These are phyloP conservation scores for Lablab purpureus DNA, from an alignment of 306 rosid species.

Conservation along the genomic window DNA sequence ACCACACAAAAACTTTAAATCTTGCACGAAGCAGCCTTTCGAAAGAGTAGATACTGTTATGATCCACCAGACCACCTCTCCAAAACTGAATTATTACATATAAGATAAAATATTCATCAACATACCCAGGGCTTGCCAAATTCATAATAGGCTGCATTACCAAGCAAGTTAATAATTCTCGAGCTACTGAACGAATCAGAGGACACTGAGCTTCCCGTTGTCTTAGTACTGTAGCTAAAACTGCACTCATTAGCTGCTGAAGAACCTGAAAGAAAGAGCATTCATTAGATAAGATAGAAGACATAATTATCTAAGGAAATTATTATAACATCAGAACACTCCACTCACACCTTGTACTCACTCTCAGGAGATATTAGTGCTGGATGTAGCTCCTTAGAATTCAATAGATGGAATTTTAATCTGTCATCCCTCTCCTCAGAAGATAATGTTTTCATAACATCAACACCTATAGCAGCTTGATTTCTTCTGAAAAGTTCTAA, in stretches of 20 bases:
- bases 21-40: constrained; percentile 32
- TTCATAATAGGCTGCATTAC: constrained; percentile 89
- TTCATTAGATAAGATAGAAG: constrained; percentile 52
- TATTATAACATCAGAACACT: constrained; percentile 56
- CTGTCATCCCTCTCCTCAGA: constrained; percentile 97
- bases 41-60: not conserved
- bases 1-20: not conserved
- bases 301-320: constrained; percentile 39
- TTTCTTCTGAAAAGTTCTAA: constrained; percentile 94
- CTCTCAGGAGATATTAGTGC: constrained; percentile 95
- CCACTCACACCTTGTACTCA: constrained; percentile 99
- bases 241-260: constrained; percentile 87
- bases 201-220: constrained; percentile 91
- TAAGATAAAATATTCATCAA: constrained; percentile 45
- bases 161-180: constrained; percentile 90
- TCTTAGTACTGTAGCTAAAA: constrained; percentile 79
- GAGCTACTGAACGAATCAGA: constrained; percentile 80
- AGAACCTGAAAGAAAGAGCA: constrained; percentile 65
- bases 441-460: constrained; percentile 90
- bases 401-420: constrained; percentile 81
- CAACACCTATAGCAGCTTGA: constrained; percentile 89
- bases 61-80: not conserved
- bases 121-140: constrained; percentile 96
- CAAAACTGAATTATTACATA: constrained; percentile 13
- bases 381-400: constrained; percentile 97